These are phyloP conservation scores for Corymbia citriodora DNA, from an alignment of 441 rosid genomes.

Conservation along the genomic window DNA sequence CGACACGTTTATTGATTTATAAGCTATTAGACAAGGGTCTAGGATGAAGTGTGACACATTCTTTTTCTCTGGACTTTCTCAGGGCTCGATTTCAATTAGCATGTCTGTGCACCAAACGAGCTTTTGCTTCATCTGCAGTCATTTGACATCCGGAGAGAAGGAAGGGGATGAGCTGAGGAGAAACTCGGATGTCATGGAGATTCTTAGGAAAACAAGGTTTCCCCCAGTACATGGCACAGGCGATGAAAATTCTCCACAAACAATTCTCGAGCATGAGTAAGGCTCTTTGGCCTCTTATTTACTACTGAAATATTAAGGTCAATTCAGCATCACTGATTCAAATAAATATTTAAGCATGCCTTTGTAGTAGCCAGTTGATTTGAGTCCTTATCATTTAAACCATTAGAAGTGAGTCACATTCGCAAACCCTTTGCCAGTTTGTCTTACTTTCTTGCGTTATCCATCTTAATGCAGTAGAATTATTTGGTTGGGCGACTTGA, in stretches of 20 bases:
- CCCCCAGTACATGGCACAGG: constrained; percentile 63
- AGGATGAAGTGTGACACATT: constrained; percentile 7
- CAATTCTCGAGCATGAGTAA: constrained; percentile 92
- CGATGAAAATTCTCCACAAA: constrained; percentile 78
- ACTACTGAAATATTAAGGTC: neutral
- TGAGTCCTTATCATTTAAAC: neutral
- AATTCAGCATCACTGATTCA: neutral
- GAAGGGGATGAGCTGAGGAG: constrained; percentile 95
- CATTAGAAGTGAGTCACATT: neutral
- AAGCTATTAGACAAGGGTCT: neutral
- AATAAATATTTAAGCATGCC: neutral
- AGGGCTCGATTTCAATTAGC: constrained; percentile 99
- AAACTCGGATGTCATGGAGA: constrained; percentile 97
- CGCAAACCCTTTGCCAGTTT: neutral
- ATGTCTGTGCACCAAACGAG: constrained; percentile 93
- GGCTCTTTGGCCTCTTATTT: constrained; percentile 1
- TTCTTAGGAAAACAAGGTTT: constrained; percentile 91
- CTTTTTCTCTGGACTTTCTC: constrained; percentile 24
- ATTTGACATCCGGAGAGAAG: constrained; percentile 97
- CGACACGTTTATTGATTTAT: constrained; percentile 2
- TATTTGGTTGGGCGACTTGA: constrained; percentile 98
- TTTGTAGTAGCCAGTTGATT: neutral
- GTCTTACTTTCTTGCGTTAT: neutral
- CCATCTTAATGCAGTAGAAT: constrained; percentile 52
- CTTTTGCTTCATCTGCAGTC: constrained; percentile 98